Percentiles rank a stretch among this genome's conserved stretches.
Evolutionary conservation across 169 alveolate genomes (phyloP).

Genomic region (Besnoitia besnoiti): DNA sequence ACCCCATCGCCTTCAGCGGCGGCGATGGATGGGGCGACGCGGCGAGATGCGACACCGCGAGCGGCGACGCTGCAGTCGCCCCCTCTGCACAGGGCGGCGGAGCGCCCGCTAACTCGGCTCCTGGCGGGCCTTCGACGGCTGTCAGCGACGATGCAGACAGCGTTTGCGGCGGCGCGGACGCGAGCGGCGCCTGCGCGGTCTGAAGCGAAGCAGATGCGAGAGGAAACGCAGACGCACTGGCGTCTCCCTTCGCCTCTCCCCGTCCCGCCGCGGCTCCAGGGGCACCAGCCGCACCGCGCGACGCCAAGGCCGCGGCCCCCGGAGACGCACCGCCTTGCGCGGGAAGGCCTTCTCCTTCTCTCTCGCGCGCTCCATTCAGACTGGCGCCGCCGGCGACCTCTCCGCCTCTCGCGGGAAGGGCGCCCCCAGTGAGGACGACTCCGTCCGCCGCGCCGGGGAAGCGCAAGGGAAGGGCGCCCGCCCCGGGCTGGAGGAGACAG

Average conservation of each 20-base stretch:
- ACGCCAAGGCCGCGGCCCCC: neutral
- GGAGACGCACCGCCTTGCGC: too few species aligned
- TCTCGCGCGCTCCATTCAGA: too few species aligned
- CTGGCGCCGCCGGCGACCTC: too few species aligned
- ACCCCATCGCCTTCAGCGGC: neutral
- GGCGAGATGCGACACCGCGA: neutral
- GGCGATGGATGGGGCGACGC: neutral
- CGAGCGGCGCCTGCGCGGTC: neutral
- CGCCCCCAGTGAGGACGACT: neutral
- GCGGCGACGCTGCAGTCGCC: neutral
- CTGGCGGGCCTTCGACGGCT: neutral
- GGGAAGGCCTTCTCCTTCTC: too few species aligned
- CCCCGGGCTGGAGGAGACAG: neutral
- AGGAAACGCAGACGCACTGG: neutral
- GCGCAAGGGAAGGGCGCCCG: neutral
- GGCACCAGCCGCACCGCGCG: neutral
- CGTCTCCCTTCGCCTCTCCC: neutral
- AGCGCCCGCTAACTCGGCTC: neutral
- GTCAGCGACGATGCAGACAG: too few species aligned
- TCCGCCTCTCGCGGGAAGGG: neutral
- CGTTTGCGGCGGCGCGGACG: too few species aligned
- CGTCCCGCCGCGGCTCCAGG: neutral
- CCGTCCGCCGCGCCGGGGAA: neutral
- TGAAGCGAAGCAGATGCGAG: neutral
- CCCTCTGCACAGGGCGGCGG: slow-evolving; percentile 21